Percentiles rank a stretch among this genome's conserved stretches.
Conservation (phyloP, 257 asterid species). For the Gardenia jasminoides region DNA sequence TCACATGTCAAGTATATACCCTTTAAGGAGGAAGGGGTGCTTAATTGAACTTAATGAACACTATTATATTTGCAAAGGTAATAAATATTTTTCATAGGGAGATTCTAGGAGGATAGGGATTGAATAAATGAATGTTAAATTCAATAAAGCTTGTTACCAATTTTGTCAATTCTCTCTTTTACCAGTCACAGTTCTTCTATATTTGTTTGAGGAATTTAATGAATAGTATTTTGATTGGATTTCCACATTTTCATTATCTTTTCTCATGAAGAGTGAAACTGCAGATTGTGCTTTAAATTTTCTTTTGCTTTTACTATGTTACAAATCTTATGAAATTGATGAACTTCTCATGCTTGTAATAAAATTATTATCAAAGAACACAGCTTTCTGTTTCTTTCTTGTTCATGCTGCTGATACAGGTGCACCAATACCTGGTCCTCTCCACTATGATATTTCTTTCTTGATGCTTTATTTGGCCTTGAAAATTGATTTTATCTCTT, state of each 20-base stretch:
- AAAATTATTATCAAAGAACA: background rate
- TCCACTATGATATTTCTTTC: background rate
- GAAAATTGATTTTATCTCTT: too few species aligned
- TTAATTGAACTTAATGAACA: background rate
- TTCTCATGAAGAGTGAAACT: background rate
- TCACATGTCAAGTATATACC: background rate
- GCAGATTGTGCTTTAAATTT: background rate
- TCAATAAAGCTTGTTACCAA: too few species aligned
- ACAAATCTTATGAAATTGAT: too few species aligned
- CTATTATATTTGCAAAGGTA: background rate
- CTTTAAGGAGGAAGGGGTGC: background rate
- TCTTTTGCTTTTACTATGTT: background rate
- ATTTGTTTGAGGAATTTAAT: background rate
- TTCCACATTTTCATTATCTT: background rate
- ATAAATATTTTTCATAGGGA: background rate
- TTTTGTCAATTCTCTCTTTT: background rate
- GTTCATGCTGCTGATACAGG: background rate
- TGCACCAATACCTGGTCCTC: background rate
- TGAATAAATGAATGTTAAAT: too few species aligned
- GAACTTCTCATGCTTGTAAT: background rate
- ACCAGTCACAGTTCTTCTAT: background rate
- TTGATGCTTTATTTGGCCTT: background rate
- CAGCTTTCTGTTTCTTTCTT: background rate
- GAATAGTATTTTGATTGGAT: background rate
- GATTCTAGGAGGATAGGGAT: background rate